Percentiles rank a stretch among this genome's conserved stretches.
Conservation (phyloP, 768 basidiomycete genomes). For the Mycena olivaceomarginata region DNA sequence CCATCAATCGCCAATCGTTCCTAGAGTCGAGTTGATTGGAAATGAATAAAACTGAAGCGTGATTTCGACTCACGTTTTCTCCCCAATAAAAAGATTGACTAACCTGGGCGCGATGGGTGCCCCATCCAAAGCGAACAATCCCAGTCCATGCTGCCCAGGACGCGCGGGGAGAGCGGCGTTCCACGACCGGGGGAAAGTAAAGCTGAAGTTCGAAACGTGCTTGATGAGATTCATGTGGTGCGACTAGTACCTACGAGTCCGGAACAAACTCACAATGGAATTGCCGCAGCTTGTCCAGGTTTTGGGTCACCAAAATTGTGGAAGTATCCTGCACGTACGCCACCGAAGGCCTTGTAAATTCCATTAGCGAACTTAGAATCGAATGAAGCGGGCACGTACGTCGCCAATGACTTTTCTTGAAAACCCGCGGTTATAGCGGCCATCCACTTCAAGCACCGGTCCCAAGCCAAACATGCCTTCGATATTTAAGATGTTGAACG, state of each 20-base stretch:
- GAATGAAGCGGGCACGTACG: slow-evolving; percentile 7
- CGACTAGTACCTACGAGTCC: not conserved
- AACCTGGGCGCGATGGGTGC: slow-evolving; percentile 5
- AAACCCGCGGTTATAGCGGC: slow-evolving; percentile 33
- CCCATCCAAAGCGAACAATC: slow-evolving; percentile 22
- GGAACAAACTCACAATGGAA: not conserved
- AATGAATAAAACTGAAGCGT: not conserved
- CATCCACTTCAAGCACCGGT: slow-evolving; percentile 14
- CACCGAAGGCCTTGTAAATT: slow-evolving; percentile 24
- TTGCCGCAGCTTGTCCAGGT: too few relatives aligned
- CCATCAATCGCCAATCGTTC: slow-evolving; percentile 37
- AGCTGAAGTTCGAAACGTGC: not conserved
- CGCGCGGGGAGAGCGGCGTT: slow-evolving; percentile 38
- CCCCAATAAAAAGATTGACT: slow-evolving; percentile 41
- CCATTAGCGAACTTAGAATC: not conserved
- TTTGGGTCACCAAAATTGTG: not conserved
- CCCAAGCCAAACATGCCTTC: slow-evolving; percentile 24
- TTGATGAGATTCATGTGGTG: not conserved
- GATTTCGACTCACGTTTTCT: slow-evolving; percentile 19
- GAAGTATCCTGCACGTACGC: slow-evolving; percentile 8
- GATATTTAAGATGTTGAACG: slow-evolving; percentile 27
- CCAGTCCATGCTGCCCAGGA: slow-evolving; percentile 43
- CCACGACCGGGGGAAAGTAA: slow-evolving; percentile 38
- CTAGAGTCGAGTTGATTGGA: not conserved
- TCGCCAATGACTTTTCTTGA: slow-evolving; percentile 40